Percentiles rank a stretch among this genome's conserved stretches.
phyloP scores from a whole-genome alignment of 2,329 filamentous ascomycete species.

The Nemania sp. region DNA sequence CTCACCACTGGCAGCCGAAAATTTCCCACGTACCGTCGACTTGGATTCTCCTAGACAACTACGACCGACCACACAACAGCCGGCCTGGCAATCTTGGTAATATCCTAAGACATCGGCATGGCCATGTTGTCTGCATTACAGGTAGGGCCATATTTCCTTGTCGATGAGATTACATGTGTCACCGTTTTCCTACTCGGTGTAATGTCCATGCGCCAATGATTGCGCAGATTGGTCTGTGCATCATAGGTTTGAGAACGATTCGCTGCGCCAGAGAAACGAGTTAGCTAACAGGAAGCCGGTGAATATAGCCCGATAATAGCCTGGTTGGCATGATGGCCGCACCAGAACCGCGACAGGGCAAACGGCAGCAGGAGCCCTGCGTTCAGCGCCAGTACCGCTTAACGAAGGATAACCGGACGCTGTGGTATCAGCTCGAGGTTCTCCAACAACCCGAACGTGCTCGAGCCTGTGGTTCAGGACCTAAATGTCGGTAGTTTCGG shows the following conservation, averaged over 20 bases:
- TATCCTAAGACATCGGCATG: not conserved
- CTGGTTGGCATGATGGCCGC: conserved; percentile 31
- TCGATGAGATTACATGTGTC: not conserved
- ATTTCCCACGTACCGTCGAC: conserved; percentile 1
- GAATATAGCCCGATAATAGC: conserved; percentile 33
- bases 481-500: conserved; percentile 70
- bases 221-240: not conserved
- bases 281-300: conserved; percentile 13
- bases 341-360: conserved; percentile 23
- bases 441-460: conserved; percentile 94
- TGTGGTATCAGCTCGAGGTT: conserved; percentile 82
- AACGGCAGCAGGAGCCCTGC: conserved; percentile 31
- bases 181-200: not conserved
- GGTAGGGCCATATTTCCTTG: conserved; percentile 26
- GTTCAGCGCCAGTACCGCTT: conserved; percentile 47
- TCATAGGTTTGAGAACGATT: not conserved
- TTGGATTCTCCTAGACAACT: not conserved
- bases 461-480: conserved; percentile 90
- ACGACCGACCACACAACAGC: no score
- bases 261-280: not conserved
- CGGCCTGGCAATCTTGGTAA: no score
- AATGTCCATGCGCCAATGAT: no score
- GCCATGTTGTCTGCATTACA: conserved; percentile 36
- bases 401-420: conserved; percentile 73
- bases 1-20: not conserved